phyloP scores from a whole-genome alignment of 805 yeast genomes.

The Nakazawaea ishiwadae region DNA sequence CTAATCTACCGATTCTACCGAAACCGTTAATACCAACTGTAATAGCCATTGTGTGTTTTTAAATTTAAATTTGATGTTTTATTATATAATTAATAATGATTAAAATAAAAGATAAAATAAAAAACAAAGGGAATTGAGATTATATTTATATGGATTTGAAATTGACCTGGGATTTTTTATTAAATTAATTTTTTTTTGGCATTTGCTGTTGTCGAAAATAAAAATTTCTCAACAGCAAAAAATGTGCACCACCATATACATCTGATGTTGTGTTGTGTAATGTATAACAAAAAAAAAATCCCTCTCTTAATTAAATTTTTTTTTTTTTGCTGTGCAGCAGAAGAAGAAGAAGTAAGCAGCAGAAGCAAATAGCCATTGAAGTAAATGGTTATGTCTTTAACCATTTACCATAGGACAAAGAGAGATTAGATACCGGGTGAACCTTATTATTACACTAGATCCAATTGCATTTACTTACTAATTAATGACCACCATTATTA shows the following conservation, averaged over 20 bases:
- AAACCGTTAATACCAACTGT: slow-evolving; percentile 90
- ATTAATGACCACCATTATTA: no score
- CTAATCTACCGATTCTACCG: slow-evolving; percentile 93
- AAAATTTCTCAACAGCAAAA: not conserved
- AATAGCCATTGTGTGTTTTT: slow-evolving; percentile 41
- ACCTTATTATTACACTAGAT: no score
- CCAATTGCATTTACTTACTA: no score
- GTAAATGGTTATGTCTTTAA: no score
- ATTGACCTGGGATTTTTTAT: no score
- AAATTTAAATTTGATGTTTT: not conserved
- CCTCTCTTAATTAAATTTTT: no score
- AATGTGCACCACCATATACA: not conserved
- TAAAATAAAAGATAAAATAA: not conserved
- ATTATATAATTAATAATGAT: not conserved
- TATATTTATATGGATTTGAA: not conserved
- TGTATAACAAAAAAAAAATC: no score
- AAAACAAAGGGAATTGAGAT: not conserved
- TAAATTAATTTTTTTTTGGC: not conserved
- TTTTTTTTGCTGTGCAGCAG: no score
- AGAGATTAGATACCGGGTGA: no score
- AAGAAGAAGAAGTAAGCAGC: no score
- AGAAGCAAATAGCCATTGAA: no score
- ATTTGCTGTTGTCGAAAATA: not conserved
- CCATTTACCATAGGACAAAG: no score
- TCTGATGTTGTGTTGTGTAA: not conserved